Conservation (phyloP, 768 basidiomycete genomes). For the Strobilomyces confusus region DNA sequence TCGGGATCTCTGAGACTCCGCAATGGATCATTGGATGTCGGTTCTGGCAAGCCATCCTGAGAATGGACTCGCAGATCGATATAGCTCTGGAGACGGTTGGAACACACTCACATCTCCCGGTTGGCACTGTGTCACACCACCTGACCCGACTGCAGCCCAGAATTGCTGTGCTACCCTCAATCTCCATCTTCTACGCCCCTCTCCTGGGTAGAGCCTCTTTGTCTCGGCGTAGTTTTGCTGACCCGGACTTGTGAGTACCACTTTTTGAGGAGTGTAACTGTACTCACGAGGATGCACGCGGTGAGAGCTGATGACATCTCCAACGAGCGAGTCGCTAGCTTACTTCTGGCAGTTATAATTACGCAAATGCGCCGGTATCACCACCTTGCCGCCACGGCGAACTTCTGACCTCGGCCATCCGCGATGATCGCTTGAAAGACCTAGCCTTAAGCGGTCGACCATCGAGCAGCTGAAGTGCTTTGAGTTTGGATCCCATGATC, state of each 20-base stretch:
- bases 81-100: background rate
- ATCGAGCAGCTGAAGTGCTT: background rate
- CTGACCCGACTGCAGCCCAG: slow-evolving; percentile 36
- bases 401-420: no score
- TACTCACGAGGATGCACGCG: slow-evolving; percentile 21
- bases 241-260: slow-evolving; percentile 5
- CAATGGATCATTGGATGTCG: slow-evolving; percentile 15
- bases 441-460: no score
- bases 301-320: slow-evolving; percentile 21
- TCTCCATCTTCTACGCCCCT: slow-evolving; percentile 56
- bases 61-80: slow-evolving; percentile 1
- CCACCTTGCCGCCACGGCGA: background rate
- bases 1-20: slow-evolving; percentile 44
- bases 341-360: background rate
- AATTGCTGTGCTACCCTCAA: slow-evolving; percentile 49
- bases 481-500: no score
- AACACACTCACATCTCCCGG: slow-evolving; percentile 3
- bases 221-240: slow-evolving; percentile 42
- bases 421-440: no score
- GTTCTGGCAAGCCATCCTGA: slow-evolving; percentile 14
- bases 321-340: background rate
- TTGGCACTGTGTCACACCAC: slow-evolving; percentile 4
- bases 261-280: background rate
- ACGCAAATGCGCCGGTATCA: background rate
- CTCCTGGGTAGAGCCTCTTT: slow-evolving; percentile 43